phyloP scores from a whole-genome alignment of 75 land plant genomes.

The Cryptomeria japonica region DNA sequence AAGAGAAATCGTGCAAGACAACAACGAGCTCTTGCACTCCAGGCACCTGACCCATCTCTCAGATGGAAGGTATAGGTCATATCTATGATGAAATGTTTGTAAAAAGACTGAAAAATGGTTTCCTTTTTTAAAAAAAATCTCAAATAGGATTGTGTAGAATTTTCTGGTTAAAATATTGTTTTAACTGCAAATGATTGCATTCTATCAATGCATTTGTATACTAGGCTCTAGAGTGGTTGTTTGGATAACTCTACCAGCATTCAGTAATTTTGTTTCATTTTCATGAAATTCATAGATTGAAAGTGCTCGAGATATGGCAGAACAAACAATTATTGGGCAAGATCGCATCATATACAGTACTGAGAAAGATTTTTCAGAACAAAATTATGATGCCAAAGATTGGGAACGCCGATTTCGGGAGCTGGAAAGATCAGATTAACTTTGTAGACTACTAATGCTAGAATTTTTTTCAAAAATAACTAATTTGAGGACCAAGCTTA shows the following conservation, averaged over 20 bases:
- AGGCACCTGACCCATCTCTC: constrained; percentile 60
- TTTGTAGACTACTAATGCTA: not conserved
- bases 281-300: constrained; percentile 45
- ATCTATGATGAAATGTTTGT: constrained; percentile 9
- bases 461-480: too few species aligned
- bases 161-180: not conserved
- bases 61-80: constrained; percentile 60
- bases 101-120: not conserved
- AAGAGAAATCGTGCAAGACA: constrained; percentile 71
- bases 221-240: not conserved
- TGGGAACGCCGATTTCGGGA: constrained; percentile 79
- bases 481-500: not conserved
- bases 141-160: not conserved
- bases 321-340: constrained; percentile 72
- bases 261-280: not conserved
- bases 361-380: constrained; percentile 65
- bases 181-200: not conserved
- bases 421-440: constrained; percentile 50
- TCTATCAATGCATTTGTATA: not conserved
- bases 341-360: constrained; percentile 85
- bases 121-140: constrained; percentile 1
- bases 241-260: not conserved
- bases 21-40: constrained; percentile 49
- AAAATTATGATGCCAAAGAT: constrained; percentile 79
- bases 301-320: constrained; percentile 80